A percentile compares a stretch with the other conserved stretches of the same genome.
Evolutionary conservation across 169 alveolate genomes (phyloP).

Genomic region (Plasmodium malariae): DNA sequence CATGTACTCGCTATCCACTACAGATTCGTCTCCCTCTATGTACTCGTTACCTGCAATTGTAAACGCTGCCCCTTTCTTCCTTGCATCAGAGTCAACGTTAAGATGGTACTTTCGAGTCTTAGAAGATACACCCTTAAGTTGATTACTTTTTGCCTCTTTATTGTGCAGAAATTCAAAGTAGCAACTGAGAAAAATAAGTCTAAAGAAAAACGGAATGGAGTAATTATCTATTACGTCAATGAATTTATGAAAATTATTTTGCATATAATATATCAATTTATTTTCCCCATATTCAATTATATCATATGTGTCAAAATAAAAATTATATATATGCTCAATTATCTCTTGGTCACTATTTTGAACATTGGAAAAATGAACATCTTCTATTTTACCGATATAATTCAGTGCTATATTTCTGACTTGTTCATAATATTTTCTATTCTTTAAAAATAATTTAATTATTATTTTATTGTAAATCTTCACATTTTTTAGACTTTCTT

Average conservation of each 20-base stretch:
- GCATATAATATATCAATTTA: slow-evolving; percentile 66
- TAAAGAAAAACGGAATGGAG: slow-evolving; percentile 58
- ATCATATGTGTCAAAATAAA: slow-evolving; percentile 66
- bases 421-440: slow-evolving; percentile 67
- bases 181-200: slow-evolving; percentile 65
- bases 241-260: slow-evolving; percentile 63
- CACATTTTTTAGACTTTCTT: slow-evolving; percentile 60
- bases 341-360: slow-evolving; percentile 17
- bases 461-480: slow-evolving; percentile 41
- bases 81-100: no score
- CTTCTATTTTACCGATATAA: slow-evolving; percentile 68
- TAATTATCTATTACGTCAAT: slow-evolving; percentile 65
- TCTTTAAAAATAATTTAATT: slow-evolving; percentile 67
- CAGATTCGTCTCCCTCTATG: no score
- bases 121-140: no score
- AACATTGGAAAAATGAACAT: slow-evolving; percentile 40
- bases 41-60: no score
- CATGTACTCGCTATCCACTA: no score
- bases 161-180: slow-evolving; percentile 47
- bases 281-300: slow-evolving; percentile 71
- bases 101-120: no score
- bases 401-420: slow-evolving; percentile 48
- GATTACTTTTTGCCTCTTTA: slow-evolving; percentile 11
- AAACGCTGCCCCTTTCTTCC: no score
- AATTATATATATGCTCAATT: slow-evolving; percentile 56